Evolutionary conservation across 2,329 filamentous ascomycete genomes (phyloP).

Genomic region (Xylaria multiplex): DNA sequence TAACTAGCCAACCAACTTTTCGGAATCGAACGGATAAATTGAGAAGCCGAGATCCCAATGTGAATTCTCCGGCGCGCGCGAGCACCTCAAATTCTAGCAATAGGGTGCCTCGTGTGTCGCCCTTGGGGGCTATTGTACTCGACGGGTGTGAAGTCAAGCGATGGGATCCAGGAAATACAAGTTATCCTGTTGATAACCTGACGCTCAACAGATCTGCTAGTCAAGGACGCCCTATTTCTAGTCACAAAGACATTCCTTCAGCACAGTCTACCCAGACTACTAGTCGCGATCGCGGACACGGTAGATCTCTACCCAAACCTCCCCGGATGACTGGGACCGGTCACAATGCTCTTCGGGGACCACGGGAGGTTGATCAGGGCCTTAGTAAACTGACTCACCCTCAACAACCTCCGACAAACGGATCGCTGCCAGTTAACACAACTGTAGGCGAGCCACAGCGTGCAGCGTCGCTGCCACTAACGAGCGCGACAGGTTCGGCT

Average conservation of each 20-base stretch:
- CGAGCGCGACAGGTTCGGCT: not conserved
- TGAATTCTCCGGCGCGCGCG: not conserved
- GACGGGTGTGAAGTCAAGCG: conserved; percentile 33
- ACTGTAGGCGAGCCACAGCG: not conserved
- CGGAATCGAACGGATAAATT: not conserved
- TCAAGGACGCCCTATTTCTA: not conserved
- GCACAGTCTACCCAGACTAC: not conserved
- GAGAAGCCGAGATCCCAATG: not conserved
- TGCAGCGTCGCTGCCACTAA: not conserved
- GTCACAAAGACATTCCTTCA: not conserved
- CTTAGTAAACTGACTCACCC: not conserved
- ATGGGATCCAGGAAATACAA: conserved; percentile 23
- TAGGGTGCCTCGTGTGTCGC: not conserved
- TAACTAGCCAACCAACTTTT: conserved; percentile 21
- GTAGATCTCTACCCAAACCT: not conserved
- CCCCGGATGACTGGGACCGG: not conserved
- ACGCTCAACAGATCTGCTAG: not conserved
- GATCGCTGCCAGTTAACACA: not conserved
- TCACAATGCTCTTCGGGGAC: not conserved
- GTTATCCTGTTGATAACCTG: not conserved
- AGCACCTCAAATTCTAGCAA: not conserved
- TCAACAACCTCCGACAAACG: not conserved
- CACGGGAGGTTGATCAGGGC: not conserved
- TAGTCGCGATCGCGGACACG: not conserved
- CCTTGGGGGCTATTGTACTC: conserved; percentile 38